Percentiles rank a stretch among this genome's conserved stretches.
Conservation (phyloP, 2,329 filamentous ascomycete species). For the Ophiocordyceps polyrhachis-furcata region DNA sequence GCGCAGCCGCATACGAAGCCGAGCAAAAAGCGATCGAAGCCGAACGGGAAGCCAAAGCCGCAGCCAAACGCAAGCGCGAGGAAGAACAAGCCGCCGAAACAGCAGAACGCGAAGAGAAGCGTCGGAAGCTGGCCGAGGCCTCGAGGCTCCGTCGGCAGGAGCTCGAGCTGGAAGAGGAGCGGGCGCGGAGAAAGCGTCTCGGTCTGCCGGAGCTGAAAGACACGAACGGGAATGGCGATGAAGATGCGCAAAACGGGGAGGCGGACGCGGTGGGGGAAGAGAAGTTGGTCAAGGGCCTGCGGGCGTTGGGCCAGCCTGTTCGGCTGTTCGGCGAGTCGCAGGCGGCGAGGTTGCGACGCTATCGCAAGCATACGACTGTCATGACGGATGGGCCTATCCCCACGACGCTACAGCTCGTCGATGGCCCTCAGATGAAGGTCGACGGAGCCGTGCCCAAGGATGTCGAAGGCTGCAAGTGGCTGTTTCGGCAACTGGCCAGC, state of each 20-base stretch:
- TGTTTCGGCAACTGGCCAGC: slow-evolving; percentile 76
- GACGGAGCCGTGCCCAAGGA: slow-evolving; percentile 42
- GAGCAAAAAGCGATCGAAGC: slow-evolving; percentile 61
- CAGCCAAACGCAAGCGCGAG: slow-evolving; percentile 73
- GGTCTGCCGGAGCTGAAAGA: slow-evolving; percentile 56
- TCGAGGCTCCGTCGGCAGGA: slow-evolving; percentile 50
- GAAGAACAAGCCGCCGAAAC: slow-evolving; percentile 62
- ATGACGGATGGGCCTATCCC: slow-evolving; percentile 66
- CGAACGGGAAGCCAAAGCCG: slow-evolving; percentile 48
- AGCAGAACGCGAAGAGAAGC: slow-evolving; percentile 62
- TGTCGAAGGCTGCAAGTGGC: slow-evolving; percentile 43
- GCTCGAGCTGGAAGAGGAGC: slow-evolving; percentile 55
- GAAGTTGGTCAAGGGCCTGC: slow-evolving; percentile 48
- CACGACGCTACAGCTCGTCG: slow-evolving; percentile 61
- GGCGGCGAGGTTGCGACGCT: slow-evolving; percentile 47
- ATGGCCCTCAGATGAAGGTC: slow-evolving; percentile 81
- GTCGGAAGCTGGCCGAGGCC: slow-evolving; percentile 62
- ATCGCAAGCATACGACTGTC: slow-evolving; percentile 42
- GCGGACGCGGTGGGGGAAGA: slow-evolving; percentile 38
- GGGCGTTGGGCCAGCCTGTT: slow-evolving; percentile 54
- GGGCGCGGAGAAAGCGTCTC: slow-evolving; percentile 51
- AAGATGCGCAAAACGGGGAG: slow-evolving; percentile 21
- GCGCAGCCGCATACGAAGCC: slow-evolving; percentile 59
- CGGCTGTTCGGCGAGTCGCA: slow-evolving; percentile 70
- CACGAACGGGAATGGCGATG: slow-evolving; percentile 13